phyloP scores from a whole-genome alignment of 352 stramenopile genomes.

The Globisporangium iwayamae region DNA sequence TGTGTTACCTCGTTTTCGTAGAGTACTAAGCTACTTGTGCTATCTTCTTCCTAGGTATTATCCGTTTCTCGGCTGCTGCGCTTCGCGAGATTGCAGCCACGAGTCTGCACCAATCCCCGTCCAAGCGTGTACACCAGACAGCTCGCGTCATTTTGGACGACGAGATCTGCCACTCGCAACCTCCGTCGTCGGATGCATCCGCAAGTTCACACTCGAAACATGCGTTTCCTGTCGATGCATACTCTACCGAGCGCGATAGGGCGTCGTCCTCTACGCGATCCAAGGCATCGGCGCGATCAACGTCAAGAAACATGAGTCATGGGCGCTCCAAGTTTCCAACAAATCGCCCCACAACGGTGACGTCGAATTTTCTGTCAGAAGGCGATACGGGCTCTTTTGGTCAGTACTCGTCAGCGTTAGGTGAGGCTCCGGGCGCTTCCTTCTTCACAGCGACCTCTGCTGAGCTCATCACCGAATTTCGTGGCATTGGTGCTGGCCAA shows the following conservation, averaged over 20 bases:
- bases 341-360: slow-evolving; percentile 22
- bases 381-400: slow-evolving; percentile 27
- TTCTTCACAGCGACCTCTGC: slow-evolving; percentile 38
- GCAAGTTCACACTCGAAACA: neutral
- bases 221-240: neutral
- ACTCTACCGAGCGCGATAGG: slow-evolving; percentile 2
- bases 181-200: neutral
- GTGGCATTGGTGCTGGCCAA: slow-evolving; percentile 6
- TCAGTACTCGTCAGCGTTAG: slow-evolving; percentile 25
- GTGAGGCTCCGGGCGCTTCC: slow-evolving; percentile 17
- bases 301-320: slow-evolving; percentile 18
- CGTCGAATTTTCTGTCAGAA: slow-evolving; percentile 3
- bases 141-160: slow-evolving; percentile 67
- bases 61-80: slow-evolving; percentile 54
- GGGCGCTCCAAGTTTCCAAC: slow-evolving; percentile 32
- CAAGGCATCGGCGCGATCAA: slow-evolving; percentile 1
- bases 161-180: slow-evolving; percentile 18
- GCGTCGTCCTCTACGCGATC: slow-evolving; percentile 8
- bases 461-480: slow-evolving; percentile 23
- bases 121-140: slow-evolving; percentile 56
- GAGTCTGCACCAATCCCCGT: slow-evolving; percentile 55
- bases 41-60: slow-evolving; percentile 35
- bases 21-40: neutral
- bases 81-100: slow-evolving; percentile 55
- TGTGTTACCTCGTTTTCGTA: neutral